A percentile compares a stretch with the other conserved stretches of the same genome.
Conservation (phyloP, 495 filamentous ascomycete genomes). For the Daldinia loculata region DNA sequence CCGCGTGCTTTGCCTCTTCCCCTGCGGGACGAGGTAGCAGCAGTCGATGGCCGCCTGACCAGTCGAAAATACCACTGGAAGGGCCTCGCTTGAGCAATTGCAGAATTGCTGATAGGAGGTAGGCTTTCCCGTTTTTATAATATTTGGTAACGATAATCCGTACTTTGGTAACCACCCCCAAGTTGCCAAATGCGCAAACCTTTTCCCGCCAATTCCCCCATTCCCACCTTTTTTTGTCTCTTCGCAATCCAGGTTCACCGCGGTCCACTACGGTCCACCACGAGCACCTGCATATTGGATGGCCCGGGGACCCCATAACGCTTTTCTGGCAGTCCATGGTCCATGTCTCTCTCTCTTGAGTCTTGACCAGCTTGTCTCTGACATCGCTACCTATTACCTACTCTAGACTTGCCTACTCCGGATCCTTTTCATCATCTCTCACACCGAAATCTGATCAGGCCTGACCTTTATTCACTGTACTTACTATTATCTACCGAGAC, state of each 20-base stretch:
- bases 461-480: slow-evolving; percentile 21
- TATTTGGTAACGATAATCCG: neutral
- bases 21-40: slow-evolving; percentile 23
- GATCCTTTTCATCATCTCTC: slow-evolving; percentile 35
- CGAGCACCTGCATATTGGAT: slow-evolving; percentile 36
- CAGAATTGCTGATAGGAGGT: slow-evolving; percentile 27
- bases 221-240: slow-evolving; percentile 12
- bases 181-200: slow-evolving; percentile 4
- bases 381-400: slow-evolving; percentile 32
- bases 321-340: slow-evolving; percentile 11
- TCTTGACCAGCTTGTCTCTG: slow-evolving; percentile 22
- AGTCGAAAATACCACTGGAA: slow-evolving; percentile 31
- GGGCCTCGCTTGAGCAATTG: slow-evolving; percentile 13
- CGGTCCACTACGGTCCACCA: slow-evolving; percentile 21
- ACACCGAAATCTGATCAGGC: slow-evolving; percentile 33
- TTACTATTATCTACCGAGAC: slow-evolving; percentile 6
- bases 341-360: neutral
- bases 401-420: slow-evolving; percentile 1
- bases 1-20: slow-evolving; percentile 34
- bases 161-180: neutral
- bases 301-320: slow-evolving; percentile 36
- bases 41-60: slow-evolving; percentile 33
- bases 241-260: slow-evolving; percentile 21
- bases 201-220: slow-evolving; percentile 14
- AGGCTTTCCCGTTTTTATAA: neutral